These are phyloP conservation scores for Allium sativum DNA, from an alignment of 106 monocot species.

Conservation along the genomic window DNA sequence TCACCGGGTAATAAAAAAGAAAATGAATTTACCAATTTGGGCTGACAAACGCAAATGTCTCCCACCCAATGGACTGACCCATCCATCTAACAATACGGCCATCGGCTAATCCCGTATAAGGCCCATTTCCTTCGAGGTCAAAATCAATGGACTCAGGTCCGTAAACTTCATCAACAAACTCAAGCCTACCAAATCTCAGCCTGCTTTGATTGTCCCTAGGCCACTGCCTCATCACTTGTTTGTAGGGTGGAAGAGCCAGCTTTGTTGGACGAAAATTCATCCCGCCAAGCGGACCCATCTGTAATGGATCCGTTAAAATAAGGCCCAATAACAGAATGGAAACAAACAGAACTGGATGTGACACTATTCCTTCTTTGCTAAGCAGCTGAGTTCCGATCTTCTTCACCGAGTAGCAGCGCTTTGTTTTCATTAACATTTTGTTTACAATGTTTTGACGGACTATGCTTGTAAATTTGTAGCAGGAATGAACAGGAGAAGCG, in stretches of 20 bases:
- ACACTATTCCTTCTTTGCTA: constrained; percentile 15
- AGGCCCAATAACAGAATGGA: constrained; percentile 23
- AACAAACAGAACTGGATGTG: constrained; percentile 32
- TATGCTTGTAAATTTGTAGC: too few relatives aligned
- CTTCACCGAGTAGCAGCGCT: not conserved
- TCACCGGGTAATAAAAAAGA: too few relatives aligned
- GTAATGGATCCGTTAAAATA: constrained; percentile 50
- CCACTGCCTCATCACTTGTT: constrained; percentile 58
- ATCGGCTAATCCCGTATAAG: constrained; percentile 79
- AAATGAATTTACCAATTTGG: constrained; percentile 42
- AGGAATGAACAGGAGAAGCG: too few relatives aligned
- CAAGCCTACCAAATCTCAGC: constrained; percentile 40
- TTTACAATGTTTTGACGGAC: too few relatives aligned
- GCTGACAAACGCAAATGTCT: constrained; percentile 69
- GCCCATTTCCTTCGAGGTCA: constrained; percentile 56
- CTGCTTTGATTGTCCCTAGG: constrained; percentile 51
- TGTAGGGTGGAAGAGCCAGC: constrained; percentile 46
- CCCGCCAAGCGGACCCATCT: constrained; percentile 32
- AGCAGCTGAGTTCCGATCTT: not conserved
- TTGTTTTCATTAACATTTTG: too few relatives aligned
- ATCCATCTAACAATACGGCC: constrained; percentile 85
- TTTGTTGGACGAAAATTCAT: constrained; percentile 43
- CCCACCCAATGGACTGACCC: constrained; percentile 53
- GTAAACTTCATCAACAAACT: constrained; percentile 64
- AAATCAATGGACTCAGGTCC: constrained; percentile 93